Percentiles rank a stretch among this genome's conserved stretches.
phyloP scores from a whole-genome alignment of 2,329 filamentous ascomycete species.

The Trichoderma citrinoviride region DNA sequence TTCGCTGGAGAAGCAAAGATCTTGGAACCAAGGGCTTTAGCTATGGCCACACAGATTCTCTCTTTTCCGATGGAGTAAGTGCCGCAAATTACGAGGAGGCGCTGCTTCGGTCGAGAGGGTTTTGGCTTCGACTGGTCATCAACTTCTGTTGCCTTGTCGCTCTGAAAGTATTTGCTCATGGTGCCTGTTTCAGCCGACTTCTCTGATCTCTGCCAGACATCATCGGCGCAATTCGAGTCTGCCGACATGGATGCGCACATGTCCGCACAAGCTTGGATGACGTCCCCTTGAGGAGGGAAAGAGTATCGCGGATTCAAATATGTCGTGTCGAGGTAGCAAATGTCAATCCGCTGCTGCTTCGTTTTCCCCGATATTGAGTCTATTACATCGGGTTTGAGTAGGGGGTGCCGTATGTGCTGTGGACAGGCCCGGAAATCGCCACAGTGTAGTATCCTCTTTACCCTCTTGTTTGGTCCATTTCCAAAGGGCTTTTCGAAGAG shows the following conservation, averaged over 20 bases:
- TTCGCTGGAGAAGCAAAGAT: constrained; percentile 86
- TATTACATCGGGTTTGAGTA: constrained; percentile 71
- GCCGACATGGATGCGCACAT: constrained; percentile 78
- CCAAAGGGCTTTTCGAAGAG: constrained; percentile 79
- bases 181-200: constrained; percentile 42
- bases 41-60: constrained; percentile 89
- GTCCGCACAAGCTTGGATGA: constrained; percentile 82
- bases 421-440: constrained; percentile 93
- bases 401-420: constrained; percentile 76
- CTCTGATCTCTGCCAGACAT: constrained; percentile 46
- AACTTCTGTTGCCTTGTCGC: constrained; percentile 33
- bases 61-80: constrained; percentile 99
- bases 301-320: constrained; percentile 95
- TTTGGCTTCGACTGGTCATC: constrained; percentile 31
- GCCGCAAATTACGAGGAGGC: constrained; percentile 86
- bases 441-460: constrained; percentile 86
- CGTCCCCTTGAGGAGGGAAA: constrained; percentile 84
- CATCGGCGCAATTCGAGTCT: constrained; percentile 52
- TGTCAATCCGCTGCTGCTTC: constrained; percentile 83
- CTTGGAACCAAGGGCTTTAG: constrained; percentile 77
- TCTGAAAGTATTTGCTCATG: constrained; percentile 54
- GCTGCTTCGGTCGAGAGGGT: constrained; percentile 41
- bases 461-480: constrained; percentile 55
- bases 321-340: constrained; percentile 96
- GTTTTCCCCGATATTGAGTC: constrained; percentile 69